Evolutionary conservation across 2,329 filamentous ascomycete genomes (phyloP).

Genomic region (Paracoccidioides lutzii): DNA sequence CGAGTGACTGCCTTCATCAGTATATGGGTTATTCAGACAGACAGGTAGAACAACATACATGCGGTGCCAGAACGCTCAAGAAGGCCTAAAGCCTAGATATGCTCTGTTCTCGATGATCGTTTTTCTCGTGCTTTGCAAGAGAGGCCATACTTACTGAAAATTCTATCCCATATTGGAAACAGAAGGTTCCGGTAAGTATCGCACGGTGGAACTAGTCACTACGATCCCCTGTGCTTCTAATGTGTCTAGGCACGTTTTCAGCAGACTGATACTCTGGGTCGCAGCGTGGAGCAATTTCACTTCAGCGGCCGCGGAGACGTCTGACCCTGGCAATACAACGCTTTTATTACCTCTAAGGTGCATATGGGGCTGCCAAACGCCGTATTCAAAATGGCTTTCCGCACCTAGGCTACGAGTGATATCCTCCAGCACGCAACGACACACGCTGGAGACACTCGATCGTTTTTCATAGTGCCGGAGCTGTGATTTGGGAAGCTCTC

Average conservation of each 20-base stretch:
- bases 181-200: background rate
- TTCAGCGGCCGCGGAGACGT: background rate
- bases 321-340: constrained; percentile 1
- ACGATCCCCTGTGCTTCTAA: constrained; percentile 1
- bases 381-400: background rate
- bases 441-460: background rate
- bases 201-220: constrained; percentile 2
- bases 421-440: constrained; percentile 2
- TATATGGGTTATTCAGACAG: constrained; percentile 4
- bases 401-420: background rate
- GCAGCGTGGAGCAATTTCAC: constrained; percentile 1
- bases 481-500: background rate
- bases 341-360: constrained; percentile 5
- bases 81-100: constrained; percentile 3
- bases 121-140: constrained; percentile 1
- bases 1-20: constrained; percentile 1
- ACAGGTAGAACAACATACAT: background rate
- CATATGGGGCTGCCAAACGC: constrained; percentile 1
- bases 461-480: constrained; percentile 3
- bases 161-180: constrained; percentile 1
- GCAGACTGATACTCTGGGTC: background rate
- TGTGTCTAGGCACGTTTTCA: constrained; percentile 2
- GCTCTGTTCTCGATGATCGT: constrained; percentile 1
- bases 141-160: background rate
- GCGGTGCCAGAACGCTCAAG: background rate